Evolutionary conservation across 805 yeast species (phyloP), one percentile per base, ranked within the genome.

Genomic region (Starmerella ratchasimensis): DNA sequence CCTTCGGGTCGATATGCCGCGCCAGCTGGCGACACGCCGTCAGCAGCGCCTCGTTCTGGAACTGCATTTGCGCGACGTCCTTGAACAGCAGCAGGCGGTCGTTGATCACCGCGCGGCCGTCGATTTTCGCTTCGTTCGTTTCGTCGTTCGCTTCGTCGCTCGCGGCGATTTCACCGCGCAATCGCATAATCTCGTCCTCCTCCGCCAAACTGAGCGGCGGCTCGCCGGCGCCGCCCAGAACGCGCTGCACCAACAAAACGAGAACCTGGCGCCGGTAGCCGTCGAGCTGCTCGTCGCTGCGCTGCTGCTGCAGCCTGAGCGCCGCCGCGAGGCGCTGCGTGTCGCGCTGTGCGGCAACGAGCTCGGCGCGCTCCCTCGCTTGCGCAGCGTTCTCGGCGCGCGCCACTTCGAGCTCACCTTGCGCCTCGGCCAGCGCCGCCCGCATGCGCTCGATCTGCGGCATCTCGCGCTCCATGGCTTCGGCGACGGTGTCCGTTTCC

Each of bases 261-360:
- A 80, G 82, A n/a, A 90, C 69, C 55, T 88, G 97, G 30, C 75
- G 72, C 5, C 93, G 80, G 28, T 88, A 61, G 51, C 88, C 96
- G 21, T 67, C 60, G 30, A 77, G 69, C 45, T 77, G 74, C 39
- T 68, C 70, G 31, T 68, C 65, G 44, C 79, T 55, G 4, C 69
- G 60, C 13, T 54, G 58, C 11, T 68, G 52, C 46, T 73, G 77
- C 19, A 61, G 55, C 44, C 66, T 67, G 30, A 61, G 56, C 37
- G 72, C 78, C 10, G 57, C 52, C 24, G 54, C 45, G 33, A 55
- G 61, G 21, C 48, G 47, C 18, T 59, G 56, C 9, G 48, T 36
- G 27, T 54, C 57, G 28, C 59, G 45, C 38, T 59, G 55, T 15
- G 48, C 44, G 19, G 55, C 56, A 15, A 62, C 49, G 4, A 54